Base-by-base conservation (phyloP, 129 eudicot species). In the Erigeron canadensis region DNA sequence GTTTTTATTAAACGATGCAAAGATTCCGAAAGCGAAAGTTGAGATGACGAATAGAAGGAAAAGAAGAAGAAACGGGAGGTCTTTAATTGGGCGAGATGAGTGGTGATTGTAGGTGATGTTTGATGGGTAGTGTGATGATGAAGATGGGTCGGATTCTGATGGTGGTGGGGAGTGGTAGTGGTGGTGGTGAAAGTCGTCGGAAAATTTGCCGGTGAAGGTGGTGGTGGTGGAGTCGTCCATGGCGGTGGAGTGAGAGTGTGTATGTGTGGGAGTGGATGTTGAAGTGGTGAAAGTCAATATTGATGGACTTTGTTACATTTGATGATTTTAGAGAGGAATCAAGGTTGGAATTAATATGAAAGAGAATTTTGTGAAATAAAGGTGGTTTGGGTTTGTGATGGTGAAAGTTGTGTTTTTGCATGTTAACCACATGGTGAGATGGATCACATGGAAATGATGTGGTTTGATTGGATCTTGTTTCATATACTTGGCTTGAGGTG, bases 1-100 rank as follows among this genome's bases (percentile, higher is more conserved):
- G 82, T 90, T 95, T 15, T 65, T 62, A 59, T 88, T 73, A 71
- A 91, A 39, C n/a, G 84, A 79, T 54, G 89, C 85, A n/a, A 94
- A 94, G 51, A 94, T 89, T 40, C 99, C 99, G 40, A 90, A 90
- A 50, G 77, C 90, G 68, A 87, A 94, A 42, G 99, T 90, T 65
- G 78, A 73, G 81, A 90, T 68, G 15, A 79, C 67, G 71, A 94
- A 68, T 7, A 90, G 84, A 44, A 55, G 40, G 75, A 85, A 94
- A 55, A 94, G 89, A 75, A 90, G 59, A 38, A 94, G 91, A 57
- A 94, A 87, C 13, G 91, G 73, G 6, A 84, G 56, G 84, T 94
- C 99, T 73, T 84, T 90, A 76, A 89, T 19, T 55, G 90, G 67
- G 5, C 99, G 82, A 5, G 84, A 84, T 67, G 81, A 79, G 28